Evolutionary conservation across 179 eudicot species (phyloP).

Genomic region (Vitellaria paradoxa): DNA sequence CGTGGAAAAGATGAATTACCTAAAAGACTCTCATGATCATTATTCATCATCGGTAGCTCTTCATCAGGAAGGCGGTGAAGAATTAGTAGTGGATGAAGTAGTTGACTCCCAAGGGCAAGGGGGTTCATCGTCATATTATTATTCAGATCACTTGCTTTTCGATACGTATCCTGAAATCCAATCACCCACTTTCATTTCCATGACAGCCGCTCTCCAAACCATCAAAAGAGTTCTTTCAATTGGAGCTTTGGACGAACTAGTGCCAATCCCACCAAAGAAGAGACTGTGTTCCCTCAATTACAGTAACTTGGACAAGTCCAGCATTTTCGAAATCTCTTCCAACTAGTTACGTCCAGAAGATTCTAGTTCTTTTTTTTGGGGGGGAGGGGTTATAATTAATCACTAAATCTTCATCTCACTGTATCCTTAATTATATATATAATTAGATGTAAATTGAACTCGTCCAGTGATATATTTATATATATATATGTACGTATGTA

Average conservation of each 20-base stretch:
- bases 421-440: not conserved
- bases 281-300: not conserved
- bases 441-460: no score
- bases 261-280: not conserved
- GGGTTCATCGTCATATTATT: not conserved
- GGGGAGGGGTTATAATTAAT: no score
- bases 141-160: not conserved
- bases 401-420: not conserved
- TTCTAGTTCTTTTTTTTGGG: not conserved
- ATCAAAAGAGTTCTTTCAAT: conserved; percentile 16
- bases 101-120: not conserved
- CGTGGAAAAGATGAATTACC: conserved; percentile 2
- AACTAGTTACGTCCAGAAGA: not conserved
- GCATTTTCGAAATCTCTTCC: conserved; percentile 7
- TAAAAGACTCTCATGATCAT: not conserved
- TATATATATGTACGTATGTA: not conserved
- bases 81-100: not conserved
- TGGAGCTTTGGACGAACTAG: conserved; percentile 22
- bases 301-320: conserved; percentile 6
- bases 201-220: conserved; percentile 10
- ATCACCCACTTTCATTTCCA: not conserved
- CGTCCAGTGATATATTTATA: no score
- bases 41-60: no score
- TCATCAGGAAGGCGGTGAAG: not conserved
- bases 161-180: not conserved